Conservation (phyloP, 768 basidiomycete genomes). For the Xerocomus spinulosus region DNA sequence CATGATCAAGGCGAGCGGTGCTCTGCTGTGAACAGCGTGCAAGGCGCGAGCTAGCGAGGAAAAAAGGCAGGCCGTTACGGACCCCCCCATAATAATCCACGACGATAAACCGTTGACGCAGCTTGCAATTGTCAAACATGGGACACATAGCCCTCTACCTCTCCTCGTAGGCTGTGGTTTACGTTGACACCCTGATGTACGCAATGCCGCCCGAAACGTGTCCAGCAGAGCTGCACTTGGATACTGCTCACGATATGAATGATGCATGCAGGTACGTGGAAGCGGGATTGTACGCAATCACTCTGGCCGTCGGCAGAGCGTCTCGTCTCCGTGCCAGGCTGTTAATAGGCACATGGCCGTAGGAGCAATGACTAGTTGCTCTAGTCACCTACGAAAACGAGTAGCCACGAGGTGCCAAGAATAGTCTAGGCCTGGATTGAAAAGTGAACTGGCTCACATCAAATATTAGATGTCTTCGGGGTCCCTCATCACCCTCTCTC, state of each 20-base stretch:
- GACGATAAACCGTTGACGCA: conserved; percentile 13
- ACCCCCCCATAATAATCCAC: conserved; percentile 9
- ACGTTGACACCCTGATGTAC: conserved; percentile 28
- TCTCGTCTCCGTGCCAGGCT: conserved; percentile 20
- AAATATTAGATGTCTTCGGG: conserved; percentile 15
- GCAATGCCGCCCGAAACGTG: conserved; percentile 22
- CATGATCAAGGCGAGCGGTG: conserved; percentile 14
- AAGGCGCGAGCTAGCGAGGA: conserved; percentile 7
- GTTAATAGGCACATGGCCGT: conserved; percentile 9
- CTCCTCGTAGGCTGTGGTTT: conserved; percentile 26
- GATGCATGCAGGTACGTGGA: conserved; percentile 23
- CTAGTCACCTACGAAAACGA: conserved; percentile 1
- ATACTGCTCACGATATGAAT: conserved; percentile 21
- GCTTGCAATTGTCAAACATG: conserved; percentile 16
- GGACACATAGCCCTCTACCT: conserved; percentile 18
- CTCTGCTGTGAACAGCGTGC: conserved; percentile 23
- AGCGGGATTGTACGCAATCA: conserved; percentile 19
- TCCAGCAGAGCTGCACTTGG: conserved; percentile 4
- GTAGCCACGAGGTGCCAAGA: conserved; percentile 17
- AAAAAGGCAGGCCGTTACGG: conserved; percentile 11
- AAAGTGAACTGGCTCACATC: conserved; percentile 22
- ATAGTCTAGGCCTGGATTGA: background rate
- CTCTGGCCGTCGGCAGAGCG: conserved; percentile 19
- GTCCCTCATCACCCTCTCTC: conserved; percentile 17
- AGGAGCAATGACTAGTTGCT: conserved; percentile 1